Percentiles rank a stretch among this genome's conserved stretches.
Evolutionary conservation across 192 early-diverging fungal genomes (phyloP).

Genomic region (Linnemannia hyalina): DNA sequence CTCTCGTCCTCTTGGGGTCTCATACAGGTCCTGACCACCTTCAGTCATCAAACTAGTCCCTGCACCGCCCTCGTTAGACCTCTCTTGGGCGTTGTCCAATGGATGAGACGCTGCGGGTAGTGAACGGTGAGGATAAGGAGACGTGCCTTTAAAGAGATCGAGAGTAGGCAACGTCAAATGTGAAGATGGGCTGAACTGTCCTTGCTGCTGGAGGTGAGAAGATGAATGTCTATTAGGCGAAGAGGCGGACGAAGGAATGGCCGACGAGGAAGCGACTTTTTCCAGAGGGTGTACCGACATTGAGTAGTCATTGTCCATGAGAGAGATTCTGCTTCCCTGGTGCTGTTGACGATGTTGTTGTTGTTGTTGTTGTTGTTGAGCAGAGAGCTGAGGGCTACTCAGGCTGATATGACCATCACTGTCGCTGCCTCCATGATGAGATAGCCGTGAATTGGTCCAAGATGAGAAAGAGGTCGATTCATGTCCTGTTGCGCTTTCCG

Average conservation of each 20-base stretch:
- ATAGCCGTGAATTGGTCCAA: background rate
- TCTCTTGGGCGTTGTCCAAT: background rate
- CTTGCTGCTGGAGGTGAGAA: background rate
- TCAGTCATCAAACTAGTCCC: background rate
- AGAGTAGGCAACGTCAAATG: slow-evolving; percentile 1
- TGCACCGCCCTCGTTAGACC: no score
- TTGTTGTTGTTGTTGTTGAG: background rate
- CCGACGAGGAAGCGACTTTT: background rate
- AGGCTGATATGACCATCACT: background rate
- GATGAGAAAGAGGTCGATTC: background rate
- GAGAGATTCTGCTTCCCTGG: background rate
- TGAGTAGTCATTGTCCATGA: background rate
- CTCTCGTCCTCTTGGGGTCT: background rate
- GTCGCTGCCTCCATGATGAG: background rate
- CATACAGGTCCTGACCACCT: background rate
- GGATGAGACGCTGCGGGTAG: no score
- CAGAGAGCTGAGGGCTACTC: background rate
- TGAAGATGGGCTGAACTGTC: background rate
- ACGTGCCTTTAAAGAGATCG: slow-evolving; percentile 14
- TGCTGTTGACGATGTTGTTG: background rate
- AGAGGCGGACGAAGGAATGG: background rate
- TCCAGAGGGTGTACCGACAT: slow-evolving; percentile 14
- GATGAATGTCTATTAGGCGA: background rate
- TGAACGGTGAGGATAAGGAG: background rate
- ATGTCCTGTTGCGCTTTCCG: background rate